Percentiles rank a stretch among this genome's conserved stretches.
These are phyloP conservation scores for Lumnitzera littorea DNA, from an alignment of 345 rosid genomes.

Conservation along the genomic window DNA sequence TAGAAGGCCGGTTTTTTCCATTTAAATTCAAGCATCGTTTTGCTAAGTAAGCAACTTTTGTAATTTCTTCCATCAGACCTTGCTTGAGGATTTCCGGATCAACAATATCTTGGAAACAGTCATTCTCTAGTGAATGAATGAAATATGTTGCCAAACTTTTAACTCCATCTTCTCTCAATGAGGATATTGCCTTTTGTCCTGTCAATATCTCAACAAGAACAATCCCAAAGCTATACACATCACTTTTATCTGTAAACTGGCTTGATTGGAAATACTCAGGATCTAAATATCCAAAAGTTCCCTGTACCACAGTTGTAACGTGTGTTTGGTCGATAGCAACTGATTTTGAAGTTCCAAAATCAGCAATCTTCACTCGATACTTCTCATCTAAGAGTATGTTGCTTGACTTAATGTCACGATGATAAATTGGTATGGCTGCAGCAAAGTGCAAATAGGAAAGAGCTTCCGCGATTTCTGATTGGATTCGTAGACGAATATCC, in stretches of 20 bases:
- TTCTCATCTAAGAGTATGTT: conserved; percentile 13
- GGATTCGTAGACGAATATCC: conserved; percentile 11
- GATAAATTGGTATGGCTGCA: conserved; percentile 6
- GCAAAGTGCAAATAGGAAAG: conserved; percentile 16
- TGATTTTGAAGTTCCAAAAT: conserved; percentile 14
- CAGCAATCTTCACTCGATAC: conserved; percentile 9
- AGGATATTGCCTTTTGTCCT: conserved; percentile 7
- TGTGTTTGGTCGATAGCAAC: conserved; percentile 15
- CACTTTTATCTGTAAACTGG: conserved; percentile 21
- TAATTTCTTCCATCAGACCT: conserved; percentile 3
- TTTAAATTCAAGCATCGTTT: conserved; percentile 9
- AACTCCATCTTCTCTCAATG: not conserved
- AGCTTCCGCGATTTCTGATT: conserved; percentile 9
- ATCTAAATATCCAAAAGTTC: conserved; percentile 16
- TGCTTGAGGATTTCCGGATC: conserved; percentile 8
- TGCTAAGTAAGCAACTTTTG: conserved; percentile 8
- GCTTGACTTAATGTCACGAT: conserved; percentile 10
- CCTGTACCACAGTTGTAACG: conserved; percentile 6
- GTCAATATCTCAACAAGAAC: conserved; percentile 14
- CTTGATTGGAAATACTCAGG: conserved; percentile 18
- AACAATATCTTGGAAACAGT: conserved; percentile 3
- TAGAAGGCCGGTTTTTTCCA: conserved; percentile 10
- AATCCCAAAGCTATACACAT: conserved; percentile 21
- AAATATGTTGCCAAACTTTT: conserved; percentile 9
- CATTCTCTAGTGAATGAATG: conserved; percentile 9